Percentiles rank a stretch among this genome's conserved stretches.
These are phyloP conservation scores for Citrus medica DNA, from an alignment of 345 rosid species.

Conservation along the genomic window DNA sequence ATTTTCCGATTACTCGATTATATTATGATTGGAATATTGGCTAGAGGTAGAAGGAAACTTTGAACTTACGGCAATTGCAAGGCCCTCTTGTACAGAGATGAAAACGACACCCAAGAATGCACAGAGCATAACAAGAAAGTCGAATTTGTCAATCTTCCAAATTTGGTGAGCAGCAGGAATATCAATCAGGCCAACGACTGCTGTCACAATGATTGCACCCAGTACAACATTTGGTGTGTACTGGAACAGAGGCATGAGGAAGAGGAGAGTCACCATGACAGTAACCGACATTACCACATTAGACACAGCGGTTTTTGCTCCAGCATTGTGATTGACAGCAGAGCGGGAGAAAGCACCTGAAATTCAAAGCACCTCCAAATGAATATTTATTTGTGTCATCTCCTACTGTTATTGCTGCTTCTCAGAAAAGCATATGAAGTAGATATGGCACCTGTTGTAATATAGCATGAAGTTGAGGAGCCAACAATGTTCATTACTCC, in stretches of 20 bases:
- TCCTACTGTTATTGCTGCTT: not conserved
- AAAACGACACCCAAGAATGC: conserved; percentile 87
- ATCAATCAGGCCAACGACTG: conserved; percentile 92
- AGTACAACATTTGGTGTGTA: conserved; percentile 92
- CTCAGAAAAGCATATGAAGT: not conserved
- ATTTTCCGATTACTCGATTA: not conserved
- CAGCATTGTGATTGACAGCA: conserved; percentile 93
- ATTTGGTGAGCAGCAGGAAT: conserved; percentile 68
- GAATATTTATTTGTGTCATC: not conserved
- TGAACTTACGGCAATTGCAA: conserved; percentile 79
- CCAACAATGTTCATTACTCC: conserved; percentile 95
- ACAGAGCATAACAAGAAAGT: conserved; percentile 72
- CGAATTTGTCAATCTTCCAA: conserved; percentile 91
- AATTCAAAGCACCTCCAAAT: not conserved
- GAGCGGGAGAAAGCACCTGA: conserved; percentile 94
- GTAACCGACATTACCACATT: conserved; percentile 90
- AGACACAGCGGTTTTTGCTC: conserved; percentile 90
- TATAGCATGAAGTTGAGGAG: conserved; percentile 90
- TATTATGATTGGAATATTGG: not conserved
- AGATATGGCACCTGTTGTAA: conserved; percentile 56
- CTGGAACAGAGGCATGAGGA: conserved; percentile 90
- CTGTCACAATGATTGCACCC: conserved; percentile 88
- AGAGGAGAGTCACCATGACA: conserved; percentile 88
- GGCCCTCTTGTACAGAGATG: conserved; percentile 79
- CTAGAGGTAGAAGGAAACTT: not conserved